phyloP scores from a whole-genome alignment of 2,329 filamentous ascomycete species.

The Hymenoscyphus infarciens region DNA sequence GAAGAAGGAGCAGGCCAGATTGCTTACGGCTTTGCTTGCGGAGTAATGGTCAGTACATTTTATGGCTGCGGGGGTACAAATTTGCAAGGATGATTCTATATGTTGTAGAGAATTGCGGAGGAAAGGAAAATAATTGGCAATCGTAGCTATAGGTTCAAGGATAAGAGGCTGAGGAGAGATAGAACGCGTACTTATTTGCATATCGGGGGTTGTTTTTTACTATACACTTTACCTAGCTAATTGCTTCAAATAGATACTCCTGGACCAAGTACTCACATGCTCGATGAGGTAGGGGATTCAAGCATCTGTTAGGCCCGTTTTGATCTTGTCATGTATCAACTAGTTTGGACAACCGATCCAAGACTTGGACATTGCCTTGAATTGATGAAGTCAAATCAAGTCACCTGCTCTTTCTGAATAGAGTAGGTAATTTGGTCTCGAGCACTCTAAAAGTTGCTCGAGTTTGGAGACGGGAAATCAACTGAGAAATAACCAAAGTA shows the following conservation, averaged over 20 bases:
- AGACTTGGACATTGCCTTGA: too few relatives aligned
- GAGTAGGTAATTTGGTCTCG: too few relatives aligned
- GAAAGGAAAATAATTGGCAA: neutral
- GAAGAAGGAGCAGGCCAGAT: constrained; percentile 11
- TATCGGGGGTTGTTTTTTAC: neutral
- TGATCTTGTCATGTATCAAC: too few relatives aligned
- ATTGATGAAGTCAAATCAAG: too few relatives aligned
- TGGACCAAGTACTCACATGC: neutral
- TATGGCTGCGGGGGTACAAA: neutral
- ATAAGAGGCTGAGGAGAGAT: neutral
- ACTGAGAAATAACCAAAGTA: too few relatives aligned
- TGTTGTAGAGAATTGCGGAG: too few relatives aligned
- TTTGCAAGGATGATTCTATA: neutral
- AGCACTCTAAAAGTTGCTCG: too few relatives aligned
- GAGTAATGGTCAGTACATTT: neutral
- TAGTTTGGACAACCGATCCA: too few relatives aligned
- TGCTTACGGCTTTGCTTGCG: constrained; percentile 3
- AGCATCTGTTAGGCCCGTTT: too few relatives aligned
- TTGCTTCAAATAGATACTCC: neutral
- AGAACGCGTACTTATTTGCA: neutral
- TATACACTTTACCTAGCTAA: neutral
- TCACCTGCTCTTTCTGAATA: too few relatives aligned
- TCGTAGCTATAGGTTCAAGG: neutral
- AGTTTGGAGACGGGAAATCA: too few relatives aligned
- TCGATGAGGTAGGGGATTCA: too few relatives aligned